Evolutionary conservation across 2,329 filamentous ascomycete genomes (phyloP).

Genomic region (Diaporthe caulivora): DNA sequence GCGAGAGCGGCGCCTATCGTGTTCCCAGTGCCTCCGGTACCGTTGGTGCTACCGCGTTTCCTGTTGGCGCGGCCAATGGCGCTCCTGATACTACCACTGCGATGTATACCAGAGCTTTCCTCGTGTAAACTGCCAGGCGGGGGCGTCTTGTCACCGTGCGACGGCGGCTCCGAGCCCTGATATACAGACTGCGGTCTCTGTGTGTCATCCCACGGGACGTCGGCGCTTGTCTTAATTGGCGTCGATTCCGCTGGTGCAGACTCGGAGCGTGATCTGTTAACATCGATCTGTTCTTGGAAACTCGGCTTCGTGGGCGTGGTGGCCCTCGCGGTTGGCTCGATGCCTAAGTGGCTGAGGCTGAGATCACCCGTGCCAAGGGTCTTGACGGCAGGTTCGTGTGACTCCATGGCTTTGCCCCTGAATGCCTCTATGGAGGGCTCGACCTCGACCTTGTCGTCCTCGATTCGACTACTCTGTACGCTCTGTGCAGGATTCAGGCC

Average conservation of each 20-base stretch:
- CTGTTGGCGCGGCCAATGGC: slow-evolving; percentile 66
- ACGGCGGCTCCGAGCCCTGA: slow-evolving; percentile 52
- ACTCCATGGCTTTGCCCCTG: slow-evolving; percentile 58
- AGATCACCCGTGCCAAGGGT: slow-evolving; percentile 91
- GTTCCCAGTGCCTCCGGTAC: slow-evolving; percentile 63
- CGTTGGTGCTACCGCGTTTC: slow-evolving; percentile 81
- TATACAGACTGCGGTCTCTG: slow-evolving; percentile 62
- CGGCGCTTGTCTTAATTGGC: slow-evolving; percentile 46
- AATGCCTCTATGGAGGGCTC: slow-evolving; percentile 57
- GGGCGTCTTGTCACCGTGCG: slow-evolving; percentile 72
- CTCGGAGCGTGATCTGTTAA: slow-evolving; percentile 63
- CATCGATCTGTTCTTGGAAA: slow-evolving; percentile 62
- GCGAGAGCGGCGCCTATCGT: slow-evolving; percentile 80
- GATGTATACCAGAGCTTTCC: slow-evolving; percentile 69
- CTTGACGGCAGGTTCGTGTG: slow-evolving; percentile 83
- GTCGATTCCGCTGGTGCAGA: slow-evolving; percentile 66
- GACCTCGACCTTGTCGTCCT: slow-evolving; percentile 56
- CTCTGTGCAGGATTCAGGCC: slow-evolving; percentile 14
- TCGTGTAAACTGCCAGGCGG: slow-evolving; percentile 75
- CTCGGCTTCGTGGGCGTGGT: slow-evolving; percentile 69
- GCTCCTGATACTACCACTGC: slow-evolving; percentile 77
- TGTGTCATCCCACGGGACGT: slow-evolving; percentile 53
- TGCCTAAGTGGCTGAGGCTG: slow-evolving; percentile 88
- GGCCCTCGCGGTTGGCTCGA: slow-evolving; percentile 71
- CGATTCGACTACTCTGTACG: slow-evolving; percentile 43